These are phyloP conservation scores for Besnoitia besnoiti DNA, from an alignment of 169 alveolate species.

Conservation along the genomic window DNA sequence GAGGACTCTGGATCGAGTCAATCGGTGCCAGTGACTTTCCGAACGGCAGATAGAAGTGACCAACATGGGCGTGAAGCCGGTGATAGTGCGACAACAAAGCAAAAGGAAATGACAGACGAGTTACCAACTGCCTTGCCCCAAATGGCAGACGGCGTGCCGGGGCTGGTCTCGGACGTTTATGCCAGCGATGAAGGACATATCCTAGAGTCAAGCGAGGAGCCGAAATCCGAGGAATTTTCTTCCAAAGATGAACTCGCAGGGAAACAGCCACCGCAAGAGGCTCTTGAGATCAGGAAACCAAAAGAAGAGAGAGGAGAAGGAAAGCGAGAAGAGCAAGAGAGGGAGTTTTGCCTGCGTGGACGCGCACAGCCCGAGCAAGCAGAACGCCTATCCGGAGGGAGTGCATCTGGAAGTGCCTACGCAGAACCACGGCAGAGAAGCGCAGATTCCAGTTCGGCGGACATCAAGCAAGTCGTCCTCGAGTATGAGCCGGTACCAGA, in stretches of 20 bases:
- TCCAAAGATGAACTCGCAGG: neutral
- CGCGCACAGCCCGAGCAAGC: neutral
- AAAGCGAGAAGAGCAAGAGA: neutral
- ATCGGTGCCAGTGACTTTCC: no score
- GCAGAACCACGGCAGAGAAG: neutral
- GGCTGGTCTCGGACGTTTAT: no score
- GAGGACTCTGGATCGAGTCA: no score
- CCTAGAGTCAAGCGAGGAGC: no score
- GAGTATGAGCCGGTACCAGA: slow-evolving; percentile 3
- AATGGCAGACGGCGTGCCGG: no score
- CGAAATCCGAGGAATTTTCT: no score
- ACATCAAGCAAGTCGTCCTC: neutral
- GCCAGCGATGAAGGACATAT: no score
- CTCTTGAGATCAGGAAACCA: neutral
- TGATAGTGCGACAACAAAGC: no score
- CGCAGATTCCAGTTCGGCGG: neutral
- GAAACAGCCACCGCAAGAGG: neutral
- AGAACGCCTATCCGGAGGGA: neutral
- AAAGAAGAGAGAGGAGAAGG: neutral
- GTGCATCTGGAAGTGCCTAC: neutral
- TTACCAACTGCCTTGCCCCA: no score
- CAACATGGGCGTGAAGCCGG: no score
- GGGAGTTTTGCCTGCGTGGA: neutral
- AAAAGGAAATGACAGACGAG: no score
- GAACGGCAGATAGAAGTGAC: no score